Base-by-base conservation (phyloP, 202 grass and related monocot genomes). In the Miscanthus sacchariflorus region DNA sequence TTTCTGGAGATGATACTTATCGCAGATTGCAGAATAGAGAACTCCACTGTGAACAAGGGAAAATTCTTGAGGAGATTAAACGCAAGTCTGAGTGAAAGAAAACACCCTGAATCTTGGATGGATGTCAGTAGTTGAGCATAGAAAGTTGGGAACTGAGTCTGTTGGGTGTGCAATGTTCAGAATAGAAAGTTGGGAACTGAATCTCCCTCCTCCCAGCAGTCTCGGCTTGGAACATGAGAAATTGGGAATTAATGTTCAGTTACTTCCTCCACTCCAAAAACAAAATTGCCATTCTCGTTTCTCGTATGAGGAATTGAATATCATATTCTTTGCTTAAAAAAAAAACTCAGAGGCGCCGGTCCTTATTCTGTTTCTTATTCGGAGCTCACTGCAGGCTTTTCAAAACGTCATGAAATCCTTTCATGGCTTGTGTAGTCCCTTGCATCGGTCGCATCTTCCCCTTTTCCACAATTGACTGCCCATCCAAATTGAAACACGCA, bases 51-150 rank as follows among this genome's bases (percentile, higher is more conserved):
- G 68, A 72, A 36, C 35, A 36, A 36, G 35, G 35, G 35, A 36
- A 30, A 74, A 63, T 39, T 42, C 50, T 44, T 44, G 2, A 10
- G 12, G 2, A 83, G 59, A 43, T 42, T 82, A 30, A 59, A 44
- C 17, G 50, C 12, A 48, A 35, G 25, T 38, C 30, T 68, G 44
- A n/a, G 63, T 77, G 33, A 36, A 35, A 21, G 48, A 21, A 43
- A 30, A 61, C 5, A 61, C 23, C 6, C 10, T 12, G 38, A 48
- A 2, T 19, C 17, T 72, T 18, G 38, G 24, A 76, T 56, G 23
- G 36, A 45, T 71, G 17, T 21, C 33, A 77, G 75, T 59, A 61
- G 21, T 85, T 39, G n/a, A 19, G 70, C n/a, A 82, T 69, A 33
- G 74, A 56, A 77, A 77, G 48, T 56, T 56, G 33, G 74, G 18